These are phyloP conservation scores for Penicillium sp. DNA, from an alignment of 2,329 filamentous ascomycete species.

Conservation along the genomic window DNA sequence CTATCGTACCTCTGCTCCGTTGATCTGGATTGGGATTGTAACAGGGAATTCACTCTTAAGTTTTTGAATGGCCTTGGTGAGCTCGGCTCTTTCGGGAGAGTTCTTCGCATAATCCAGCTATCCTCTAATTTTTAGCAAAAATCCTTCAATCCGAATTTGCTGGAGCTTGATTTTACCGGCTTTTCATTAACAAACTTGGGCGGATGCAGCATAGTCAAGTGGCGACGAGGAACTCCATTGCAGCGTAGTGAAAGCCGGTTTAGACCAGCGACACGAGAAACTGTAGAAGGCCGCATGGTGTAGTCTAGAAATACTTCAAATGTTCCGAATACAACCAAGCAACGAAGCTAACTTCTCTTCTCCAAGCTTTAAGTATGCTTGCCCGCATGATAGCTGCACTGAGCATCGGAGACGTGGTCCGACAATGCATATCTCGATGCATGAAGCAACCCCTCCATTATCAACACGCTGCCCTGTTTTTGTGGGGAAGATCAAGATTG, in stretches of 20 bases:
- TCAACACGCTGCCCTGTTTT: neutral
- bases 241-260: neutral
- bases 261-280: conserved; percentile 8
- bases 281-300: conserved; percentile 11
- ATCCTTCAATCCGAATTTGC: too few relatives aligned
- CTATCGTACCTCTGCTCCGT: conserved; percentile 15
- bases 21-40: conserved; percentile 18
- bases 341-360: neutral
- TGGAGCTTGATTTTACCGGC: conserved; percentile 10
- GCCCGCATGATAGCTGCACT: neutral
- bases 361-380: neutral
- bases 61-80: conserved; percentile 18
- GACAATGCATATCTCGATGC: neutral
- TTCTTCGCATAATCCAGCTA: conserved; percentile 20
- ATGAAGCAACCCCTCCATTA: neutral
- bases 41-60: conserved; percentile 19
- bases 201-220: conserved; percentile 20
- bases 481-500: neutral
- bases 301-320: neutral
- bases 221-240: conserved; percentile 7
- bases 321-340: neutral
- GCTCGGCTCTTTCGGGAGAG: conserved; percentile 14
- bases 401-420: conserved; percentile 6
- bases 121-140: neutral
- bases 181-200: conserved; percentile 30